A percentile compares a stretch with the other conserved stretches of the same genome.
phyloP scores from a whole-genome alignment of 495 filamentous ascomycete genomes.

The Staphylotrichum longicolle region DNA sequence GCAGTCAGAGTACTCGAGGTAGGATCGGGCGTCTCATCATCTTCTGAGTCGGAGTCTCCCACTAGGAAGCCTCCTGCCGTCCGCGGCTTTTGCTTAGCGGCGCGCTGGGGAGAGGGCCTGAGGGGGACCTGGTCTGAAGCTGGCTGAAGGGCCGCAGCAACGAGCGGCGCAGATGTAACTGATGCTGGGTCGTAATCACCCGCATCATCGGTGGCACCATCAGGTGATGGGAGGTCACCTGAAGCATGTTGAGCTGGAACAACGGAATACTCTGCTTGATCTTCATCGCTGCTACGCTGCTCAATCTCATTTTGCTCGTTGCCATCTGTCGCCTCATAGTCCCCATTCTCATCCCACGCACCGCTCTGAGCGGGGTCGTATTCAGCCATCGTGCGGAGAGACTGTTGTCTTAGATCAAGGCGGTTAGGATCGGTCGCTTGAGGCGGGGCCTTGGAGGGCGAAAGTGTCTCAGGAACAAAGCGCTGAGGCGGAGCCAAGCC shows the following conservation, averaged over 20 bases:
- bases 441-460: not conserved
- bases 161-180: constrained; percentile 31
- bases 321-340: constrained; percentile 51
- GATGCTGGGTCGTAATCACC: constrained; percentile 54
- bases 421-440: not conserved
- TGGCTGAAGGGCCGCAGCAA: constrained; percentile 22
- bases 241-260: constrained; percentile 44
- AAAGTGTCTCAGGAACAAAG: not conserved
- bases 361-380: constrained; percentile 33
- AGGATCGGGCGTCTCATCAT: constrained; percentile 37
- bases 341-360: constrained; percentile 51
- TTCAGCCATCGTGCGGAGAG: constrained; percentile 37
- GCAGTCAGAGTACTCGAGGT: constrained; percentile 23
- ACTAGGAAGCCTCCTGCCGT: constrained; percentile 78
- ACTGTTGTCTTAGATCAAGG: not conserved
- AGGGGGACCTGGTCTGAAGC: constrained; percentile 31
- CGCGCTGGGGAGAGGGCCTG: constrained; percentile 38
- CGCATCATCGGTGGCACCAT: constrained; percentile 44
- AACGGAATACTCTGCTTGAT: constrained; percentile 45
- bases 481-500: not conserved
- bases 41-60: constrained; percentile 64
- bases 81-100: constrained; percentile 60
- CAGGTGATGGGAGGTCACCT: constrained; percentile 44
- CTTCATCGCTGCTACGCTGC: constrained; percentile 50
- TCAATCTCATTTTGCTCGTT: constrained; percentile 53